Evolutionary conservation across 129 eudicot species (phyloP), one percentile per base, ranked within the genome.

Genomic region (Flaveria brownii): DNA sequence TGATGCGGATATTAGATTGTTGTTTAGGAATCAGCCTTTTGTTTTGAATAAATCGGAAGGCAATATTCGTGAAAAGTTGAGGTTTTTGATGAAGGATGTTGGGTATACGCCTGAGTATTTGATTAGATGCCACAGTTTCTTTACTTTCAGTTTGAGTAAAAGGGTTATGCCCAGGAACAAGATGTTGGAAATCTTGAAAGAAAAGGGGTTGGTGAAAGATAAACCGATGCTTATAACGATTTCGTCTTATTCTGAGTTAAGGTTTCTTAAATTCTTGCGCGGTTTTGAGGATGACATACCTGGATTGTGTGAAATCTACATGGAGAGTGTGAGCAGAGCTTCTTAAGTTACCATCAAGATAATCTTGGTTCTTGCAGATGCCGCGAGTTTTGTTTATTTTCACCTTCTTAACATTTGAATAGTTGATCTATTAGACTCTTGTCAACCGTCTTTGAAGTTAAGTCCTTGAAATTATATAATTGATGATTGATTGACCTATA

Each of bases 151-250:
- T 75, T 75, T 87, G 72, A 71, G 68, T 33, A 84, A 75, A 47
- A 78, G 88, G 68, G 82, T 86, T n/a, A 41, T 54, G 12, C 88
- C 90, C 0, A 77, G 90, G 76, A 49, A 77, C 30, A 63, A 22
- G 46, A 78, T 86, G 51, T 43, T 77, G 74, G 61, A 65, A 15
- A 71, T 78, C 70, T 74, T 87, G 80, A 78, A 81, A 57, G 86
- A 84, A 74, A 87, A 84, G 80, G 50, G 17, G 50, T 59, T 87
- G 36, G 71, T 74, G 54, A 66, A 59, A n/a, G 73, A 65, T 17
- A 73, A 77, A 15, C 36, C 46, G 0, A 10, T 42, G 3, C 80
- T 87, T 33, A 71, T 77, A 70, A 50, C 82, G 1, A 9, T 60
- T 68, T 74, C 77, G 5, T 36, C 51, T 10, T 22, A 15, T 12